Base-by-base conservation (phyloP, 345 rosid genomes). In the Acer negundo region DNA sequence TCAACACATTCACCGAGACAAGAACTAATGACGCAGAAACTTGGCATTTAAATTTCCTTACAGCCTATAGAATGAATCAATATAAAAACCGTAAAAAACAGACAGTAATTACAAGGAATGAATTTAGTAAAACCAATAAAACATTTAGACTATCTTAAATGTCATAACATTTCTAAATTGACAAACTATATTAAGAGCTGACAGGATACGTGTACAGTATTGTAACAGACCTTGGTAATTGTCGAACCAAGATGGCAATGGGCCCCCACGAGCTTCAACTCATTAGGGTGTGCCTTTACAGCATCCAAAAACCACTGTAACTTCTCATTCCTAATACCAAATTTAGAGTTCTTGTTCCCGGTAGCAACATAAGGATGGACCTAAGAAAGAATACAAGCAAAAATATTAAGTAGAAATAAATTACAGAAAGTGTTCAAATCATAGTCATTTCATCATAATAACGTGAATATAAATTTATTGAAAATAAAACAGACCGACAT, bases 241-340 rank as follows among this genome's bases (percentile, higher is more conserved):
- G 99, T 96, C 42, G 98, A 96, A 66, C 99, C 98, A 56, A 94
- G 93, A 92, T 96, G 99, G 85, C 99, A 96, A 83, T 96, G 98
- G 19, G 91, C 97, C 23, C 99, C 98, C 8, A 92, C 98, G 82
- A 97, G 98, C 87, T 93, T 91, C 66, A 97, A 87, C 87, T 97
- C 97, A 11, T 85, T 80, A 26, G 94, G 90, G 80, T 94, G 95
- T 67, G 95, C 92, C 86, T 93, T 94, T 40, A 94, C 95, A 81
- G 92, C 88, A 84, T 97, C 99, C 56, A 97, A 89, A 90, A 97
- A 97, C 98, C 98, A 97, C 75, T 91, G 98, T 87, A 97, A 85
- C 85, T 94, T 97, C 90, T 97, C 97, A 72, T 97, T 97, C 89
- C 99, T 89, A 66, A 97, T 97, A 56, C 99, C 99, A 79, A 97